Evolutionary conservation across 2,329 filamentous ascomycete genomes (phyloP).

Genomic region (Botrytis paeoniae): DNA sequence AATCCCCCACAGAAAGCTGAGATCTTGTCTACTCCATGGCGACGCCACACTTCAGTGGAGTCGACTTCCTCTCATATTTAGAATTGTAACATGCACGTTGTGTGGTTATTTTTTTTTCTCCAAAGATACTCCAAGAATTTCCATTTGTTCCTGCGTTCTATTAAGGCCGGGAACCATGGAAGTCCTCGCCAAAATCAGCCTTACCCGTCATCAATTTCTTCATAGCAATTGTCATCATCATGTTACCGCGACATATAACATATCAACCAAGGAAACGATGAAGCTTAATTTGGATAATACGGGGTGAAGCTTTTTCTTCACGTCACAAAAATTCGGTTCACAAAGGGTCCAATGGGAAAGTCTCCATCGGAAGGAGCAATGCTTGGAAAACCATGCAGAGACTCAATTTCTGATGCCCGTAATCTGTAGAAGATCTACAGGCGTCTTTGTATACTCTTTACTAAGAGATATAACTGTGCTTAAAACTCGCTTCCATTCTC

Average conservation of each 20-base stretch:
- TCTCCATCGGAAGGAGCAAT: not conserved
- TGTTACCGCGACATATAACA: not conserved
- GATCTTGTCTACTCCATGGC: not conserved
- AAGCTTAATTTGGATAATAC: not conserved
- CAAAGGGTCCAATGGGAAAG: not conserved
- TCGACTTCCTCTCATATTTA: not conserved
- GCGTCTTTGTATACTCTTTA: slow-evolving; percentile 3
- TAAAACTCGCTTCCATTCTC: slow-evolving; percentile 8
- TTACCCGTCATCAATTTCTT: slow-evolving; percentile 10
- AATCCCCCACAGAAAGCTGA: not conserved
- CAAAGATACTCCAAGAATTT: slow-evolving; percentile 3
- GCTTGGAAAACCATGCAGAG: slow-evolving; percentile 17
- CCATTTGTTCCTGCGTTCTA: slow-evolving; percentile 17
- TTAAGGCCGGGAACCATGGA: slow-evolving; percentile 7
- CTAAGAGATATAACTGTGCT: slow-evolving; percentile 11
- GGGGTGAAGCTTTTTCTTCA: not conserved
- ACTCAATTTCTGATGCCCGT: slow-evolving; percentile 14
- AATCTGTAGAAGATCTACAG: slow-evolving; percentile 14
- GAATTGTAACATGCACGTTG: not conserved
- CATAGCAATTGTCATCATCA: not conserved
- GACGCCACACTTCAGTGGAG: not conserved
- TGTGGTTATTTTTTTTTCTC: not conserved
- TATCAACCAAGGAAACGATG: not conserved
- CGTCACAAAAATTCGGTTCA: not conserved
- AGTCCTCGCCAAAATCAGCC: slow-evolving; percentile 16